Base-by-base conservation (phyloP, 371 early-diverging fungal genomes). In the Zopfochytrium polystomum region DNA sequence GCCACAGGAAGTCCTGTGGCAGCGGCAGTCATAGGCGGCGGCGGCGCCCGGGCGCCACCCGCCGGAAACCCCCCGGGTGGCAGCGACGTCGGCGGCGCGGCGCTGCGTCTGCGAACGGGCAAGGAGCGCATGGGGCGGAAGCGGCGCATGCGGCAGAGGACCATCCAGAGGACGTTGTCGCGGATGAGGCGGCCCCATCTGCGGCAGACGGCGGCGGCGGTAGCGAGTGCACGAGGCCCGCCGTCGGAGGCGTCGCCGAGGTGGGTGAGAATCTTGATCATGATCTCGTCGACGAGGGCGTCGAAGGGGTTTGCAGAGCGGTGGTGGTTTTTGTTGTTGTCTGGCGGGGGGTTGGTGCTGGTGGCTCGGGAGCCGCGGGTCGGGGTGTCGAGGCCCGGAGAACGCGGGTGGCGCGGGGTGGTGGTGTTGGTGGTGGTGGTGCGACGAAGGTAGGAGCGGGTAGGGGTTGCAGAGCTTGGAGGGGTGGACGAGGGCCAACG, bases 161-260 rank as follows among this genome's bases (percentile, higher is more conserved):
- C 13, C 33, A 55, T 58, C 74, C 74, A 74, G 26, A 74, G 60
- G 6, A 46, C 23, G 27, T 74, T 70, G 50, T 74, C 74, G 30
- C 56, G 52, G 0, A 74, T 33, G 6, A 74, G 9, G 6, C 25
- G 22, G 22, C 58, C 62, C 74, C 74, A 74, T 18, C 35, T 45
- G 4, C 52, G 27, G 52, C 68, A 70, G 26, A 61, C 64, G 25
- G 34, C 44, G 18, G 73, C 66, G 27, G 60, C 35, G 23, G 20
- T 22, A 6, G 65, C 67, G 9, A 71, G n/a, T 20, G 11, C 34
- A 20, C 32, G 18, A 25, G 33, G 55, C 15, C 38, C 34, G 22
- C 26, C 20, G 1, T 60, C 32, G 15, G 62, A 23, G 18, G 61
- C 48, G 33, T 62, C 51, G 30, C 48, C 45, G 34, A 71, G 45